Base-by-base conservation (phyloP, 2,329 filamentous ascomycete genomes). In the Fusarium citri region DNA sequence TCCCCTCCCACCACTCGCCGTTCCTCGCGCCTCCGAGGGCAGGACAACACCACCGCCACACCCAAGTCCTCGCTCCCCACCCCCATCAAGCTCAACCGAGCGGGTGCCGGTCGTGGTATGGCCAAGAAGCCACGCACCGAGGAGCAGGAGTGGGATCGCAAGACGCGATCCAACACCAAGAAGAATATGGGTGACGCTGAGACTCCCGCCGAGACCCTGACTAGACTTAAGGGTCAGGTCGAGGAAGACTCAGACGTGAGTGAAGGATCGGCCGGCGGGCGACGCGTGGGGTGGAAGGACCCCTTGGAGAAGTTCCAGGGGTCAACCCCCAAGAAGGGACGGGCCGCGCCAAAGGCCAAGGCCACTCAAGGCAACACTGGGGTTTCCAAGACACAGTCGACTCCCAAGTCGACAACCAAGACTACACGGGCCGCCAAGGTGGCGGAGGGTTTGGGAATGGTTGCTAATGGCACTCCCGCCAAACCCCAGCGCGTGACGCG, bases 111-210 rank as follows among this genome's bases (percentile, higher is more conserved):
- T 31, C 69, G 74, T 12, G 47, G 60, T 72, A 26, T 72, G 76
- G 26, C 76, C 15, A 62, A 62, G 60, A 62, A 62, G 59, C 30
- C 58, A 55, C 57, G 76, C 22, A 77, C 64, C 42, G 75, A 77
- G 45, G 76, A 80, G 48, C 77, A 79, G 43, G 77, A 80, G 41
- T 59, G 79, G 51, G 76, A 71, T 6, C 70, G 75, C 31, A 76
- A 78, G 68, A 81, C 79, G 9, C 76, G 76, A 23, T 58, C 65
- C 53, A 81, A 81, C 64, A 81, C 79, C 53, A 73, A 68, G 57
- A 76, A 66, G 65, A 81, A 81, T 69, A 79, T 70, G 74, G 79
- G 78, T 23, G 73, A 76, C 43, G 75, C 79, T 18, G 77, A 79
- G 72, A 77, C 78, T 54, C 78, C 80, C 18, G 73, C 77, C 28